These are phyloP conservation scores for Pseudocercospora vitis DNA, from an alignment of 2,329 filamentous ascomycete genomes.

Conservation along the genomic window DNA sequence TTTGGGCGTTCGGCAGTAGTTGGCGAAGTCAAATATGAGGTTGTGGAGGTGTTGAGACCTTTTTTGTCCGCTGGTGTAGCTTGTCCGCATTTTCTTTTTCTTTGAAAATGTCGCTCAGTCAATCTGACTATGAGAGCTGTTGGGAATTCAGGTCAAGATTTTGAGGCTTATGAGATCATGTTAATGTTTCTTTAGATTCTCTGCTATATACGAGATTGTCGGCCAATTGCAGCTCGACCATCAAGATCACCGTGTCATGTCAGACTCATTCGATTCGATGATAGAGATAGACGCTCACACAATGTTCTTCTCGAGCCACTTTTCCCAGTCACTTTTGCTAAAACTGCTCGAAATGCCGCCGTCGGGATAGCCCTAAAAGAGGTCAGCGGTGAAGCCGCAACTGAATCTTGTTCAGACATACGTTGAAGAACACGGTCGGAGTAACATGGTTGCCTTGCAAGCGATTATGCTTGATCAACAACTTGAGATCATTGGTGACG, in stretches of 20 bases:
- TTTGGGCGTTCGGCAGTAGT: not conserved
- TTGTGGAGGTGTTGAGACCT: not conserved
- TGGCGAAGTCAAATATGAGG: not conserved
- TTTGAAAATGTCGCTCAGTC: no score
- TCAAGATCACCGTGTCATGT: not conserved
- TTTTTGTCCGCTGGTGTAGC: no score
- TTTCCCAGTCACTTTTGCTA: conserved; percentile 77
- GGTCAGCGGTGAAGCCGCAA: conserved; percentile 19
- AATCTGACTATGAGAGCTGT: no score
- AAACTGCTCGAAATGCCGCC: conserved; percentile 77
- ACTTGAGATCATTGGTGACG: conserved; percentile 82
- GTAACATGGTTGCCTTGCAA: conserved; percentile 84
- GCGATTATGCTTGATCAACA: conserved; percentile 61
- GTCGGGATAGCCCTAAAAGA: conserved; percentile 64
- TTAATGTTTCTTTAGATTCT: no score
- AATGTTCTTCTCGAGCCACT: conserved; percentile 72
- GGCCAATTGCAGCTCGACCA: not conserved
- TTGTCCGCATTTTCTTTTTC: no score
- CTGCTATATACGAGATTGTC: not conserved
- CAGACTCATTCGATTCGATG: not conserved
- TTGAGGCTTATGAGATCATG: no score
- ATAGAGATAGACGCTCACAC: conserved; percentile 42
- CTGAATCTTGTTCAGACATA: conserved; percentile 19
- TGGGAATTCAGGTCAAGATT: no score
- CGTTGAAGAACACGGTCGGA: conserved; percentile 86